A percentile compares a stretch with the other conserved stretches of the same genome.
These are phyloP conservation scores for Logfia minima DNA, from an alignment of 129 eudicot species.

Conservation along the genomic window DNA sequence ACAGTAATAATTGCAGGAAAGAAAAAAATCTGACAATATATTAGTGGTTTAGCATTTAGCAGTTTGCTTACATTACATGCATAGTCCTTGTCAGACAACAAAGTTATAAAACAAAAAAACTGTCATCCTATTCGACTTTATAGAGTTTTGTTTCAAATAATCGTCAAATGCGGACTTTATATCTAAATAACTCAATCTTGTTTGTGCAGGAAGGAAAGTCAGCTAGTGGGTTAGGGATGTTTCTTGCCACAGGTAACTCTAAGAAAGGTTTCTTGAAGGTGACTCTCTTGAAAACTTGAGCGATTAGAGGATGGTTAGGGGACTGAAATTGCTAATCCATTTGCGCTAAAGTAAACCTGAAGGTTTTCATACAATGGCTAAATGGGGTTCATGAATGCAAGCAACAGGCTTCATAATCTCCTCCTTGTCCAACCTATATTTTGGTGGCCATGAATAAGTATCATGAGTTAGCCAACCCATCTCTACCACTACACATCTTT, in stretches of 20 bases:
- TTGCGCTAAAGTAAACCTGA: constrained; percentile 17
- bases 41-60: background rate
- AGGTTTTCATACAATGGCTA: constrained; percentile 5
- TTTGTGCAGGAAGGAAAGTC: constrained; percentile 31
- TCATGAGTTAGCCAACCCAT: constrained; percentile 18
- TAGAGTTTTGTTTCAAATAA: background rate
- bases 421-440: constrained; percentile 8
- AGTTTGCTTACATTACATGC: background rate
- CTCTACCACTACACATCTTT: constrained; percentile 4
- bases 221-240: constrained; percentile 12
- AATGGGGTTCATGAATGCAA: constrained; percentile 12
- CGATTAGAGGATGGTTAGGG: constrained; percentile 12
- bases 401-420: constrained; percentile 23
- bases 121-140: background rate
- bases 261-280: constrained; percentile 13
- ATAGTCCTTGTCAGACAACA: background rate
- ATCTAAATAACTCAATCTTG: constrained; percentile 11
- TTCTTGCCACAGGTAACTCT: background rate
- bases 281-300: constrained; percentile 15
- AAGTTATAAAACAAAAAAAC: too few species aligned
- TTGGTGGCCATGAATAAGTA: constrained; percentile 23
- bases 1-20: background rate
- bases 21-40: background rate
- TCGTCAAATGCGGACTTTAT: background rate
- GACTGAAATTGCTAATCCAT: constrained; percentile 5